phyloP scores from a whole-genome alignment of 2,329 filamentous ascomycete genomes.

The Calonectria montana region DNA sequence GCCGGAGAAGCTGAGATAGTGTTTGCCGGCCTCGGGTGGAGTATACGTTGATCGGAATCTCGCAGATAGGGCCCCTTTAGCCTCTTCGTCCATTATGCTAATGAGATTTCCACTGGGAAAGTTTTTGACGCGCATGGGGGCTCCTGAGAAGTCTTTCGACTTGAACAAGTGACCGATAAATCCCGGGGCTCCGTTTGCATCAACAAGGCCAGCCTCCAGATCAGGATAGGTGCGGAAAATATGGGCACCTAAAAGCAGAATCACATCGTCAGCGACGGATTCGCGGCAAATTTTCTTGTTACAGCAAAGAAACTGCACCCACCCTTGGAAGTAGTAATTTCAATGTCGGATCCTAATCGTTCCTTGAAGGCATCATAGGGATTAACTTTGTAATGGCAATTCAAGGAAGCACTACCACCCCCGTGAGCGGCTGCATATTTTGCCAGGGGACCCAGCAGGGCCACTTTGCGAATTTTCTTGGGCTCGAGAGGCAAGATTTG shows the following conservation, averaged over 20 bases:
- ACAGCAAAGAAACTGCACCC: neutral
- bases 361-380: constrained; percentile 40
- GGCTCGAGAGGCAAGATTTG: constrained; percentile 15
- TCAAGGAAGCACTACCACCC: constrained; percentile 44
- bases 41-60: neutral
- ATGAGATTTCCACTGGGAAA: neutral
- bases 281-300: neutral
- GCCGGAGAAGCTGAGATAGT: constrained; percentile 18
- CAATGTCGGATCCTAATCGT: constrained; percentile 19
- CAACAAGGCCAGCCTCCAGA: neutral
- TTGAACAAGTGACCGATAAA: neutral
- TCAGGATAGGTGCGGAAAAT: neutral
- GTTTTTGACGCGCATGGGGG: neutral
- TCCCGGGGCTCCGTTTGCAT: neutral
- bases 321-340: constrained; percentile 34
- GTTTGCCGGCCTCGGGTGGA: neutral
- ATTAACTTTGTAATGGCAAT: constrained; percentile 43
- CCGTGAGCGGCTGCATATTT: constrained; percentile 43
- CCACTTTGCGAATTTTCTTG: constrained; percentile 22
- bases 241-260: neutral
- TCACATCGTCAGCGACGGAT: neutral
- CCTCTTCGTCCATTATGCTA: neutral
- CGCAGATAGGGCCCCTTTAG: neutral
- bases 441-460: constrained; percentile 40
- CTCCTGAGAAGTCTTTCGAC: neutral